Base-by-base conservation (phyloP, 2,329 filamentous ascomycete genomes). In the Huntiella moniliformis region DNA sequence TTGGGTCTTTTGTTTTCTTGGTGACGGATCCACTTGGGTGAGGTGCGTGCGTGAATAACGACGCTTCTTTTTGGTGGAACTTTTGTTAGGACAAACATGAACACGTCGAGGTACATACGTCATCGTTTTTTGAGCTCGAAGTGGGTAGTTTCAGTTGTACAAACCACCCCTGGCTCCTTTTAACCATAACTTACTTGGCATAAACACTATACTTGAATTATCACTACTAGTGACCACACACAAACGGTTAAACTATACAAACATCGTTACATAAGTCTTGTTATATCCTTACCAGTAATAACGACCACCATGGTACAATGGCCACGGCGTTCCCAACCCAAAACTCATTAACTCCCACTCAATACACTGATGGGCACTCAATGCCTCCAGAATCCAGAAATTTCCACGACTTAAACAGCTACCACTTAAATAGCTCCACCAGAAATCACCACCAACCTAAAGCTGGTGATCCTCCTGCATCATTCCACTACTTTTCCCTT, bases 391-490 rank as follows among this genome's bases (percentile, higher is more conserved):
- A 28, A 28, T n/a, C 33, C n/a, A 16, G n/a, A 16, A 1, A 38
- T 38, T n/a, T 13, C 35, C 35, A 13, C 35, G 15, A 16, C 2
- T 7, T 13, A 16, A 7, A 13, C 11, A 37, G n/a, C n/a, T 16
- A 13, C 35, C 15, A 16, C 3, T 5, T 3, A 38, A 33, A 17
- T 18, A 47, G 13, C 17, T 17, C 18, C n/a, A 38, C n/a, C 34
- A 36, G 33, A 28, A 22, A 18, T 18, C 12, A 22, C 38, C 16
- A 34, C 40, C 39, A 28, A 48, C 46, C 60, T 53, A 65, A 48
- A 65, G 51, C 52, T 64, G 56, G 51, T 55, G 58, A 47, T 63
- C 58, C 36, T 57, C 55, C 44, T 54, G 54, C 50, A 50, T 53
- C 41, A 33, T 11, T 16, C 13, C 40, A 18, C 42, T 52, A 13